Evolutionary conservation across 805 yeast species (phyloP).

Genomic region (Candida ipomoeae): DNA sequence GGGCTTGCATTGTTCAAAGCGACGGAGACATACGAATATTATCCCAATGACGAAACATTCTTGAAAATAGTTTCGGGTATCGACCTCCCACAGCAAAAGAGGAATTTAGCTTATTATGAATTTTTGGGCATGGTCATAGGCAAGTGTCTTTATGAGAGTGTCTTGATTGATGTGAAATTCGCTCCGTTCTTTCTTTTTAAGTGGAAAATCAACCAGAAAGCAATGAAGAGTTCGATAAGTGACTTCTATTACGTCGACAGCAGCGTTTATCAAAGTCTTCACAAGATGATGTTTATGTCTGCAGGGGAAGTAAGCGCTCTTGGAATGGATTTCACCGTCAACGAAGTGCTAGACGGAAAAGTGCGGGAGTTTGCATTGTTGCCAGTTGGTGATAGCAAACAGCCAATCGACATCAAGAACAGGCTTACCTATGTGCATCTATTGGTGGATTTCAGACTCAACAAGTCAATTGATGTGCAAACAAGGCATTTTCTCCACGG

Average conservation of each 20-base stretch:
- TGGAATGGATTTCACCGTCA: slow-evolving; percentile 64
- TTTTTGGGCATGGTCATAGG: slow-evolving; percentile 85
- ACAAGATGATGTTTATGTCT: slow-evolving; percentile 53
- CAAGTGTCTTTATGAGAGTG: slow-evolving; percentile 80
- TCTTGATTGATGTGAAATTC: slow-evolving; percentile 76
- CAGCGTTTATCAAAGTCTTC: slow-evolving; percentile 60
- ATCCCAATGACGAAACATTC: slow-evolving; percentile 63
- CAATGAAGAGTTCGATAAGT: slow-evolving; percentile 60
- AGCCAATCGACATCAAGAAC: slow-evolving; percentile 57
- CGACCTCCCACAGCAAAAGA: slow-evolving; percentile 26
- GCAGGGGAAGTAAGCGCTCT: slow-evolving; percentile 53
- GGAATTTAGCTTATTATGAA: slow-evolving; percentile 33
- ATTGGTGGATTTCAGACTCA: slow-evolving; percentile 74
- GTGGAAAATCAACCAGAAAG: slow-evolving; percentile 46
- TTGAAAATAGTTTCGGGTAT: slow-evolving; percentile 28
- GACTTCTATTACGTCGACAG: slow-evolving; percentile 71
- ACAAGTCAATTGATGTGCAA: slow-evolving; percentile 55
- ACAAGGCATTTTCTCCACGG: slow-evolving; percentile 67
- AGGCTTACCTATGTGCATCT: slow-evolving; percentile 71
- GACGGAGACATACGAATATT: slow-evolving; percentile 54
- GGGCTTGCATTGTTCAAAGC: slow-evolving; percentile 36
- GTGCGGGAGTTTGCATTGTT: slow-evolving; percentile 52
- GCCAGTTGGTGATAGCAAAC: slow-evolving; percentile 50
- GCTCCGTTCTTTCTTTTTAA: slow-evolving; percentile 79
- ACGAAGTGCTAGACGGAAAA: slow-evolving; percentile 41